phyloP scores from a whole-genome alignment of 1,284 basidiomycete species.

The Rhodotorula sp. region DNA sequence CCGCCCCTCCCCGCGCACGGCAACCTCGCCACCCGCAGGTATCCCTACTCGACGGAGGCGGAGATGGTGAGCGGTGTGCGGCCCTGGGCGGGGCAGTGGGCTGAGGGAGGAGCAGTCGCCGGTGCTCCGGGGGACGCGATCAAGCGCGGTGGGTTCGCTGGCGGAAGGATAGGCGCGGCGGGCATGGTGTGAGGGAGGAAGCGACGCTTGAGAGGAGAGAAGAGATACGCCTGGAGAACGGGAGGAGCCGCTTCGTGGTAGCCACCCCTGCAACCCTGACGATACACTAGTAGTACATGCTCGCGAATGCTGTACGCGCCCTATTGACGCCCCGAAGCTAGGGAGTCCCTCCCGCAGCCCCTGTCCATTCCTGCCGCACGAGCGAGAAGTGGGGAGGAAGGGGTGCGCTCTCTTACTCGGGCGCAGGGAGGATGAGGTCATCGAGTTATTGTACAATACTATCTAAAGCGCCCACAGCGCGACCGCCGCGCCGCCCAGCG shows the following conservation, averaged over 20 bases:
- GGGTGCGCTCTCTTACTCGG: too few relatives aligned
- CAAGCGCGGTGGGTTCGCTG: neutral
- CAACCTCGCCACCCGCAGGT: neutral
- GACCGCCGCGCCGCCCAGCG: neutral
- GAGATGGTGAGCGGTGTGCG: neutral
- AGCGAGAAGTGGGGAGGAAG: too few relatives aligned
- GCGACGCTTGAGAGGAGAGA: neutral
- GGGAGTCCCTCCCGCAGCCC: too few relatives aligned
- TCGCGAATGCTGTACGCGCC: too few relatives aligned
- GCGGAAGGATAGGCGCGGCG: neutral
- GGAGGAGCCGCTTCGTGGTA: neutral
- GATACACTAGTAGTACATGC: too few relatives aligned
- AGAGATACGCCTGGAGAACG: too few relatives aligned
- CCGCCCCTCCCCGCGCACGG: neutral
- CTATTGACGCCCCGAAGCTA: too few relatives aligned
- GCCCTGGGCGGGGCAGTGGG: slow-evolving; percentile 3
- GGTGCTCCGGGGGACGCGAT: slow-evolving; percentile 10
- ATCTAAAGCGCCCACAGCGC: neutral
- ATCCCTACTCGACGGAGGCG: neutral
- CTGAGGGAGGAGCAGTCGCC: neutral
- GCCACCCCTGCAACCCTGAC: too few relatives aligned
- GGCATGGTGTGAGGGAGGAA: neutral
- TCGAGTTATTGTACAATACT: too few relatives aligned
- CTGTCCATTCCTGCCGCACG: too few relatives aligned
- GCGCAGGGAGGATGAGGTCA: too few relatives aligned